phyloP scores from a whole-genome alignment of 106 monocot genomes.

The Acanthochlamys bracteata region DNA sequence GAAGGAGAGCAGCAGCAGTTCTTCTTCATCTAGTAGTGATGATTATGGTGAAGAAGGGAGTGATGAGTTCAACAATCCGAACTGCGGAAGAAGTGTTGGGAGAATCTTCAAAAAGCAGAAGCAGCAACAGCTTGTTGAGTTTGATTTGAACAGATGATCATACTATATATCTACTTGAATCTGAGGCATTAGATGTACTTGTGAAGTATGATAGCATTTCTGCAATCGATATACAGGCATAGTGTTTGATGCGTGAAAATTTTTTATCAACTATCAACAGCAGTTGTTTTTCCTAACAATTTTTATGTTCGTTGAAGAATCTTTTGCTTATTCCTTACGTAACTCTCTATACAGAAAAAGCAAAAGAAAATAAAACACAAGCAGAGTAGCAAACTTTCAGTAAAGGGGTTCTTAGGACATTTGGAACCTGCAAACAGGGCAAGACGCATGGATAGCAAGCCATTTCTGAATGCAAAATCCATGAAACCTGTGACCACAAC shows the following conservation, averaged over 20 bases:
- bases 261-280: not conserved
- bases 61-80: too few species aligned
- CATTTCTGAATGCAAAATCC: constrained; percentile 66
- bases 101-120: constrained; percentile 6
- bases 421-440: constrained; percentile 52
- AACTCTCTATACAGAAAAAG: not conserved
- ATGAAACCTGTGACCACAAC: constrained; percentile 61
- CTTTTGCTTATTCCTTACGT: not conserved
- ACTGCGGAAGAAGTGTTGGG: not conserved
- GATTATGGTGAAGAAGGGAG: constrained; percentile 5
- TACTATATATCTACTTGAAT: too few species aligned
- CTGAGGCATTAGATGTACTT: not conserved
- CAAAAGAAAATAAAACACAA: not conserved
- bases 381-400: not conserved
- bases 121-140: constrained; percentile 6
- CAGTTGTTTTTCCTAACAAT: not conserved
- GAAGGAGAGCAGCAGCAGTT: constrained; percentile 7
- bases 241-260: not conserved
- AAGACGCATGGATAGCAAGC: constrained; percentile 59
- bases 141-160: constrained; percentile 60
- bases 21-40: constrained; percentile 3
- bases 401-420: constrained; percentile 18
- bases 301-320: not conserved
- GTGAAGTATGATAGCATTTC: too few species aligned
- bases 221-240: not conserved